phyloP scores from a whole-genome alignment of 2,329 filamentous ascomycete species.

The Endocalyx cinctus region DNA sequence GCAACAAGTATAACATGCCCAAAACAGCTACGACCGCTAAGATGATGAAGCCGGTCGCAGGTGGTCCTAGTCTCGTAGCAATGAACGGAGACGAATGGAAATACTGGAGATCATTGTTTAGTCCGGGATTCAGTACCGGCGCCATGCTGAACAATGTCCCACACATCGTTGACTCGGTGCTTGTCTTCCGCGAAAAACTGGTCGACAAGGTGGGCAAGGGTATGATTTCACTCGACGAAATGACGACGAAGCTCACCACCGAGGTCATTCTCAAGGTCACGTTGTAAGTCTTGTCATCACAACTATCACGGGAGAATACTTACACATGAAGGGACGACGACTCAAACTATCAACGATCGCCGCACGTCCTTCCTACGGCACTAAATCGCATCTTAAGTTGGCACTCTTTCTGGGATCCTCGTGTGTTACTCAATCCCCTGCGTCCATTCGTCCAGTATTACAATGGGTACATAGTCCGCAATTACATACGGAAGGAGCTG shows the following conservation, averaged over 20 bases:
- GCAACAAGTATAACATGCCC: constrained; percentile 10
- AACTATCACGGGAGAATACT: background rate
- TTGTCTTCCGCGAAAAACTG: constrained; percentile 7
- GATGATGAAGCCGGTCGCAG: constrained; percentile 4
- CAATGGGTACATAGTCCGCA: constrained; percentile 4
- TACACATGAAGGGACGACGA: constrained; percentile 3
- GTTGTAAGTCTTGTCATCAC: constrained; percentile 4
- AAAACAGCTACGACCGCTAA: constrained; percentile 3
- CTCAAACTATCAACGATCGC: constrained; percentile 4
- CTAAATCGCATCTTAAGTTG: constrained; percentile 6
- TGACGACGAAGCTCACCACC: constrained; percentile 6
- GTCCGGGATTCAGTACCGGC: constrained; percentile 5
- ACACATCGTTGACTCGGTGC: constrained; percentile 3
- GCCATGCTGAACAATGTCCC: constrained; percentile 3
- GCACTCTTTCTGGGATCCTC: constrained; percentile 10
- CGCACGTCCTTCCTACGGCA: constrained; percentile 5
- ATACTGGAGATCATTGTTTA: constrained; percentile 5
- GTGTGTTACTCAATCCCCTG: constrained; percentile 6
- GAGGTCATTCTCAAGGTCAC: constrained; percentile 10
- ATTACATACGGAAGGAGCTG: constrained; percentile 7
- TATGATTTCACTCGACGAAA: constrained; percentile 6
- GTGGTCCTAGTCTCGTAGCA: constrained; percentile 1
- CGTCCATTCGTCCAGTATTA: constrained; percentile 9
- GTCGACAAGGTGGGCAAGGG: constrained; percentile 3
- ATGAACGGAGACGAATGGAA: constrained; percentile 8